Percentiles rank a stretch among this genome's conserved stretches.
These are phyloP conservation scores for Besnoitia besnoiti DNA, from an alignment of 169 alveolate genomes.

Conservation along the genomic window DNA sequence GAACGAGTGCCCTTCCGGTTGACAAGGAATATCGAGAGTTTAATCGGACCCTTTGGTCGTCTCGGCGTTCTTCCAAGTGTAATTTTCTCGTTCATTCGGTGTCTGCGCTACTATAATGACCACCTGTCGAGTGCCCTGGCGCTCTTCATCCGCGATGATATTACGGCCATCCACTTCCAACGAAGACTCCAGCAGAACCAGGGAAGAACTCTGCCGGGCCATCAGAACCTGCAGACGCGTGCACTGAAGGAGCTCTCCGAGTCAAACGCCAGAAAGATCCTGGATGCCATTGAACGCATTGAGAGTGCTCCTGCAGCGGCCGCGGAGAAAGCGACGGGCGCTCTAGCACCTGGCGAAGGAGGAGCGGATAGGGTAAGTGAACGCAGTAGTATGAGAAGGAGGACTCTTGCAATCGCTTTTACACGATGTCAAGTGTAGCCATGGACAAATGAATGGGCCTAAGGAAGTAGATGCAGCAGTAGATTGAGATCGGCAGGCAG, in stretches of 20 bases:
- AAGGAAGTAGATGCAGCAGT: neutral
- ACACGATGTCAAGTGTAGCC: neutral
- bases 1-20: constrained; percentile 80
- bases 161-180: constrained; percentile 65
- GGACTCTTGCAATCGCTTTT: neutral
- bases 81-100: constrained; percentile 78
- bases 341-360: neutral
- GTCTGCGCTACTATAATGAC: constrained; percentile 78
- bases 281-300: neutral
- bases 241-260: neutral
- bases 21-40: constrained; percentile 80
- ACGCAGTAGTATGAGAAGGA: neutral
- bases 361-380: constrained; percentile 8
- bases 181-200: constrained; percentile 34
- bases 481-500: neutral
- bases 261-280: neutral
- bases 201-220: neutral
- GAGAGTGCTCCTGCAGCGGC: constrained; percentile 19
- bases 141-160: constrained; percentile 76
- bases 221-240: neutral
- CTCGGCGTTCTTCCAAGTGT: constrained; percentile 85
- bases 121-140: constrained; percentile 77
- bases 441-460: too few species aligned
- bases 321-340: constrained; percentile 14
- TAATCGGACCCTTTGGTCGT: constrained; percentile 85